A percentile compares a stretch with the other conserved stretches of the same genome.
Evolutionary conservation across 1,284 basidiomycete species (phyloP).

Genomic region (Malassezia arunalokei): DNA sequence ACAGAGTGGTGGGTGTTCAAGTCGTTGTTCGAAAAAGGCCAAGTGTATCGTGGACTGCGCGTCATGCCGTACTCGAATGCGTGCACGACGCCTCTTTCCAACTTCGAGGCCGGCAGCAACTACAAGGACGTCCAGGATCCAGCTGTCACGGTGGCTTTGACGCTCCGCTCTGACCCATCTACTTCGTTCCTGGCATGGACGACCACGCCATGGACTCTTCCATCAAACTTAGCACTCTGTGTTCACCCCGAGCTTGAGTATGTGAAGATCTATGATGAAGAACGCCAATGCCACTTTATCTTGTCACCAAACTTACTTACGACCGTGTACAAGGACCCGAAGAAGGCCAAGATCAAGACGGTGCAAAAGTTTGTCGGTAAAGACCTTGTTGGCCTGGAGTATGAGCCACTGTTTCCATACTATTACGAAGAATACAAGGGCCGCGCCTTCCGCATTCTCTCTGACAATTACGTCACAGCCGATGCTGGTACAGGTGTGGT

Average conservation of each 20-base stretch:
- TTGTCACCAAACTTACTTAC: conserved; percentile 75
- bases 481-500: conserved; percentile 94
- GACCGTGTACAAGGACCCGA: conserved; percentile 91
- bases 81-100: conserved; percentile 88
- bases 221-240: conserved; percentile 86
- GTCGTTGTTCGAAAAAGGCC: conserved; percentile 76
- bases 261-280: conserved; percentile 89
- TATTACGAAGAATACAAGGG: conserved; percentile 90
- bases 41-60: conserved; percentile 82
- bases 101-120: conserved; percentile 89
- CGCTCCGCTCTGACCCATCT: conserved; percentile 76
- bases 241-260: conserved; percentile 94
- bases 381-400: conserved; percentile 92
- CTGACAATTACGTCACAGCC: conserved; percentile 86
- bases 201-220: conserved; percentile 96
- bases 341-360: conserved; percentile 93
- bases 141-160: conserved; percentile 83
- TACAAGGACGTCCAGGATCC: conserved; percentile 94
- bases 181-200: conserved; percentile 95
- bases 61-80: conserved; percentile 99
- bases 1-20: conserved; percentile 99
- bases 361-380: conserved; percentile 66
- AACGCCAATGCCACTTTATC: conserved; percentile 79
- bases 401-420: conserved; percentile 89
- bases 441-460: conserved; percentile 76